Conservation (phyloP, 495 filamentous ascomycete genomes). For the Penicillium roqueforti region DNA sequence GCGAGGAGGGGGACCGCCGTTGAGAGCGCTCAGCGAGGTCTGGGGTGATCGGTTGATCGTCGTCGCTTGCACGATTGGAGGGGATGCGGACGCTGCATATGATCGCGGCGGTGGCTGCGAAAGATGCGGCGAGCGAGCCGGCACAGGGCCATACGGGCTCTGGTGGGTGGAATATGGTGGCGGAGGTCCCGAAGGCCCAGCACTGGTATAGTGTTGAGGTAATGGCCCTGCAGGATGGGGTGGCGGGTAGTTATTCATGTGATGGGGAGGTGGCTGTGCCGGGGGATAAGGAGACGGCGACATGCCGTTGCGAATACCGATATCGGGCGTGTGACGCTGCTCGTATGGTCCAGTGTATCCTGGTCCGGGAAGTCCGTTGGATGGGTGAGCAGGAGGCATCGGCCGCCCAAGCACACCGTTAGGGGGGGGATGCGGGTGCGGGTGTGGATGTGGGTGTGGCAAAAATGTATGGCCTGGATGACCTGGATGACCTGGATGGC, state of each 20-base stretch:
- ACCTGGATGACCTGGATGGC: slow-evolving; percentile 2
- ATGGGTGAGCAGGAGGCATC: slow-evolving; percentile 25
- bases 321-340: slow-evolving; percentile 25
- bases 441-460: slow-evolving; percentile 20
- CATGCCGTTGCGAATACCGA: slow-evolving; percentile 36
- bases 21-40: slow-evolving; percentile 37
- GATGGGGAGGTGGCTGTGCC: slow-evolving; percentile 25
- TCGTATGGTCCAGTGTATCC: slow-evolving; percentile 33
- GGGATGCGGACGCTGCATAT: slow-evolving; percentile 46
- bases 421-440: slow-evolving; percentile 11
- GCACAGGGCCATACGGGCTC: slow-evolving; percentile 39
- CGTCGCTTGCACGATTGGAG: slow-evolving; percentile 41
- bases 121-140: slow-evolving; percentile 39
- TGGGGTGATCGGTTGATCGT: slow-evolving; percentile 42
- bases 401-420: slow-evolving; percentile 32
- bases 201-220: slow-evolving; percentile 30
- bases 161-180: slow-evolving; percentile 37
- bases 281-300: slow-evolving; percentile 29
- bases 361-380: slow-evolving; percentile 16
- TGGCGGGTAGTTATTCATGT: slow-evolving; percentile 33
- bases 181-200: slow-evolving; percentile 39
- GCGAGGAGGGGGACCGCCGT: slow-evolving; percentile 34
- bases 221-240: slow-evolving; percentile 30
- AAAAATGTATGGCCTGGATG: slow-evolving; percentile 25
- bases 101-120: slow-evolving; percentile 36